Evolutionary conservation across 352 stramenopile genomes (phyloP).

Genomic region (Globisporangium acanthophoron): DNA sequence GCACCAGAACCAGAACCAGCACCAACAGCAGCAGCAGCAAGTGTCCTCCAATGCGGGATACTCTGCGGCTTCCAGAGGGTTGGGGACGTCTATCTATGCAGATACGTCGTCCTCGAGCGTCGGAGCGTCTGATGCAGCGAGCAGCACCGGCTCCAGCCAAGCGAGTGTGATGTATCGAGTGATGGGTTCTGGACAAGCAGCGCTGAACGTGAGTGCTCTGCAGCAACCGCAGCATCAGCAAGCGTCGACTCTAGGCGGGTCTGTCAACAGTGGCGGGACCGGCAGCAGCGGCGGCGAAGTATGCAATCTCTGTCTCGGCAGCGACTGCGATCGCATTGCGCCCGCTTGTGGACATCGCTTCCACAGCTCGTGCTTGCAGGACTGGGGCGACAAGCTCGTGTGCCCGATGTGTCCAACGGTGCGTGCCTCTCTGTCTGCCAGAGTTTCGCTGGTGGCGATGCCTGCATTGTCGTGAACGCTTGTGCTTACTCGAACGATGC

Average conservation of each 20-base stretch:
- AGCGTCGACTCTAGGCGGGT: background rate
- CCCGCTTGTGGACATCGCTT: conserved; percentile 65
- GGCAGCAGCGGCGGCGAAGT: conserved; percentile 13
- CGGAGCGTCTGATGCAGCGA: conserved; percentile 2
- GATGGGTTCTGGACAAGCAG: background rate
- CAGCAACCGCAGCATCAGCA: background rate
- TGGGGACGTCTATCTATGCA: conserved; percentile 5
- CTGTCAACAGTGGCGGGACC: background rate
- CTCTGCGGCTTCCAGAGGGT: background rate
- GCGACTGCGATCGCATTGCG: conserved; percentile 43
- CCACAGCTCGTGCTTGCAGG: conserved; percentile 53
- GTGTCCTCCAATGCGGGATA: background rate
- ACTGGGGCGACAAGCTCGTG: conserved; percentile 53
- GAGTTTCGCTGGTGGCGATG: background rate
- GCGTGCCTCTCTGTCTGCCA: conserved; percentile 1
- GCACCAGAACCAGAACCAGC: conserved; percentile 5
- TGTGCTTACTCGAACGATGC: conserved; percentile 5
- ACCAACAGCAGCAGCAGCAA: conserved; percentile 13
- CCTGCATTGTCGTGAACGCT: conserved; percentile 5
- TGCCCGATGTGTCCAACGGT: conserved; percentile 49
- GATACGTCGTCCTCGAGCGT: conserved; percentile 2
- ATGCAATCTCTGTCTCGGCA: conserved; percentile 41
- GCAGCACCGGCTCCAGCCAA: background rate
- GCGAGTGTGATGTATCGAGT: conserved; percentile 1
- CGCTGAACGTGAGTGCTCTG: background rate